Conservation (phyloP, 148 eudicot genomes). For the Persicaria tinctoria region DNA sequence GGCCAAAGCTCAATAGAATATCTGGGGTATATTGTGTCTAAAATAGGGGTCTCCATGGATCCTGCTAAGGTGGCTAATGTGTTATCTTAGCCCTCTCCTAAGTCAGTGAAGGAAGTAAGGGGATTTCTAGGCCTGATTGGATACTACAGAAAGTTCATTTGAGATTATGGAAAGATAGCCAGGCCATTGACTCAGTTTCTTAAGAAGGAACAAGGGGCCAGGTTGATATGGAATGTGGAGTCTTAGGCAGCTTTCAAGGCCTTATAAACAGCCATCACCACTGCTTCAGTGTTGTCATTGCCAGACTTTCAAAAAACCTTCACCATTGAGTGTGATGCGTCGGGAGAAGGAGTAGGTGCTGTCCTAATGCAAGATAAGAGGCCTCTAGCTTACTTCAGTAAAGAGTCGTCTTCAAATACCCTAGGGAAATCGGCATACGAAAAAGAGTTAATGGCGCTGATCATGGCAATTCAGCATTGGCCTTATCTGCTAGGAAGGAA, state of each 20-base stretch:
- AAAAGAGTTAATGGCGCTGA: slow-evolving; percentile 4
- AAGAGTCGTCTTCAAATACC: not conserved
- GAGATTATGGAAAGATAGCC: not conserved
- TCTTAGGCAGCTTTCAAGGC: not conserved
- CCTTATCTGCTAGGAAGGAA: not conserved
- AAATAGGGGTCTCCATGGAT: not conserved
- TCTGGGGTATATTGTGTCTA: not conserved
- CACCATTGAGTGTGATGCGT: not conserved
- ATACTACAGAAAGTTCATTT: not conserved
- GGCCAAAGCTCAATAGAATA: not conserved
- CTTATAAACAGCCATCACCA: not conserved
- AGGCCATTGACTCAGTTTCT: not conserved
- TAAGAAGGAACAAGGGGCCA: not conserved
- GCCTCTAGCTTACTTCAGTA: not conserved
- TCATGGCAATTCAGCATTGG: not conserved
- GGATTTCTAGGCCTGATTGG: slow-evolving; percentile 2
- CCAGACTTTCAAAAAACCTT: not conserved
- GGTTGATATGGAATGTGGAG: not conserved
- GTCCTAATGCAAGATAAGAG: not conserved
- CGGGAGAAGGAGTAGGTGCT: not conserved
- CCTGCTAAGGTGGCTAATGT: not conserved
- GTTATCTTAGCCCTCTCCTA: not conserved
- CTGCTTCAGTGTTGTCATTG: not conserved
- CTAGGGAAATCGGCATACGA: not conserved
- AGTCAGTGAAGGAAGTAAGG: not conserved